These are phyloP conservation scores for Pichia kluyveri DNA, from an alignment of 805 yeast genomes.

Conservation along the genomic window DNA sequence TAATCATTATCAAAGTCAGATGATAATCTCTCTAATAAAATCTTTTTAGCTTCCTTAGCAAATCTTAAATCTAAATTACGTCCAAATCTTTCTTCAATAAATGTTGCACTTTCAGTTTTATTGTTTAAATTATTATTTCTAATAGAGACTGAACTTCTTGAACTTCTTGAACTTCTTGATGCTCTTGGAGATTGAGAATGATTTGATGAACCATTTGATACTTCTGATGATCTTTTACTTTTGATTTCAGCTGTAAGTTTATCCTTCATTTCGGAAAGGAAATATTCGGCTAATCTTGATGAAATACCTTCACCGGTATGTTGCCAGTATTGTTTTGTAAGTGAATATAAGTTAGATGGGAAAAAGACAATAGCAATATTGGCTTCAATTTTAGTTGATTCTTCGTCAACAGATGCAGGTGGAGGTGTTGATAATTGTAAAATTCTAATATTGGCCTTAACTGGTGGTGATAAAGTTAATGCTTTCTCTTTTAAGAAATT, in stretches of 20 bases:
- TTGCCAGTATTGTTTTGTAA: constrained; percentile 91
- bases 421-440: constrained; percentile 66
- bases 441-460: constrained; percentile 42
- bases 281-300: constrained; percentile 81
- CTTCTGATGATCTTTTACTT: constrained; percentile 9
- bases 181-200: constrained; percentile 12
- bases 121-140: constrained; percentile 5
- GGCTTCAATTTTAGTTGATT: constrained; percentile 51
- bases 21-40: constrained; percentile 68
- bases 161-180: constrained; percentile 16
- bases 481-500: constrained; percentile 52
- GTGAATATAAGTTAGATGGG: constrained; percentile 43
- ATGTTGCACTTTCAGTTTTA: constrained; percentile 47
- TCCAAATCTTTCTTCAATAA: constrained; percentile 85
- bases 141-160: constrained; percentile 20
- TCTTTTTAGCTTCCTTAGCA: constrained; percentile 65
- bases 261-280: constrained; percentile 48
- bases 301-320: constrained; percentile 96
- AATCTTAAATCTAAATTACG: constrained; percentile 74
- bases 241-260: constrained; percentile 23
- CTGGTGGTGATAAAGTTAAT: constrained; percentile 23
- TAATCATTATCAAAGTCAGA: constrained; percentile 31
- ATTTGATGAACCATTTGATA: constrained; percentile 10
- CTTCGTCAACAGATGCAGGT: constrained; percentile 53
- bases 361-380: constrained; percentile 75